Evolutionary conservation across 2,329 filamentous ascomycete genomes (phyloP).

Genomic region (Diaporthe citriasiana): DNA sequence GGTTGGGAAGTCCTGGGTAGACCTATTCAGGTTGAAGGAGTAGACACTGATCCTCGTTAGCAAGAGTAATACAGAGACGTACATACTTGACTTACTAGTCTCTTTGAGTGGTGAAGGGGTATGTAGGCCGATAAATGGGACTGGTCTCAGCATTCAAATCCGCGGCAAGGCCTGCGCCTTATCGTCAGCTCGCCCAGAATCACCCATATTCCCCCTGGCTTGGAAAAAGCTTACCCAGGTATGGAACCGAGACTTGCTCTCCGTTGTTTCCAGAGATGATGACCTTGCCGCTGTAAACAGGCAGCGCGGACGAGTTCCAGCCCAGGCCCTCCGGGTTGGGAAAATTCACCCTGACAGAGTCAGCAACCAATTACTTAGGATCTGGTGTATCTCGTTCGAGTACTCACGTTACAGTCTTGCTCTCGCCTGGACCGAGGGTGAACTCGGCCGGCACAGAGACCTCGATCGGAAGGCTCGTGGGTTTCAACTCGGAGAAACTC

Average conservation of each 20-base stretch:
- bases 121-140: constrained; percentile 41
- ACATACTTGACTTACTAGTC: neutral
- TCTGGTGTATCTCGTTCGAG: neutral
- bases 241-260: constrained; percentile 52
- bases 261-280: constrained; percentile 50
- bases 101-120: constrained; percentile 42
- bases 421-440: constrained; percentile 17
- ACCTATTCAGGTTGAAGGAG: neutral
- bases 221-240: constrained; percentile 47
- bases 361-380: neutral
- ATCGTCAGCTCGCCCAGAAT: constrained; percentile 20
- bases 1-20: constrained; percentile 49
- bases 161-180: constrained; percentile 42
- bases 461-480: constrained; percentile 41
- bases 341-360: neutral
- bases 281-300: constrained; percentile 54
- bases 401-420: constrained; percentile 21
- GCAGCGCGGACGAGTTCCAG: constrained; percentile 49
- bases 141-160: constrained; percentile 42
- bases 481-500: constrained; percentile 43
- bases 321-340: constrained; percentile 34
- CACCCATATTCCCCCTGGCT: neutral
- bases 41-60: constrained; percentile 2
- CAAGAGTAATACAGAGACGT: accelerated
- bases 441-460: constrained; percentile 9